Evolutionary conservation across 2,329 filamentous ascomycete species (phyloP).

Genomic region (Aotearoamyces nothofagi): DNA sequence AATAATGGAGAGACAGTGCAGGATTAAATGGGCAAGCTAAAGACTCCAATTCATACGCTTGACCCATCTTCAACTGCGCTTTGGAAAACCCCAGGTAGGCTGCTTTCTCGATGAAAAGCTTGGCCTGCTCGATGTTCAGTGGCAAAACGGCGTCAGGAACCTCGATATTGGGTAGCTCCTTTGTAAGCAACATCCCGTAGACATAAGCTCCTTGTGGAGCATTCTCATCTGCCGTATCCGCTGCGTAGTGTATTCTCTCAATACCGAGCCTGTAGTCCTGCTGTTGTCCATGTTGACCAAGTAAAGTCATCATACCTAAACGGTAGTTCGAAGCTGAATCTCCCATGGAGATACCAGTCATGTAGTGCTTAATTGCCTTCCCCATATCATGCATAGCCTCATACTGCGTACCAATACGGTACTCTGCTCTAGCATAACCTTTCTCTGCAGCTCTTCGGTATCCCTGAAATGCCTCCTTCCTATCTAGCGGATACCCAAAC

Average conservation of each 20-base stretch:
- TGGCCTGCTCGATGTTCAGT: constrained; percentile 56
- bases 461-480: constrained; percentile 81
- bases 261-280: constrained; percentile 69
- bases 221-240: constrained; percentile 84
- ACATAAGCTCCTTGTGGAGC: constrained; percentile 92
- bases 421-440: constrained; percentile 79
- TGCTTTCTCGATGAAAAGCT: constrained; percentile 88
- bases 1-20: constrained; percentile 86
- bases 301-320: constrained; percentile 91
- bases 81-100: constrained; percentile 93
- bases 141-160: constrained; percentile 60
- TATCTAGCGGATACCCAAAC: constrained; percentile 79
- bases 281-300: constrained; percentile 81
- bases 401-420: constrained; percentile 96
- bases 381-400: constrained; percentile 86
- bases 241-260: constrained; percentile 69
- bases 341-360: constrained; percentile 58
- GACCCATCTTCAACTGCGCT: constrained; percentile 93
- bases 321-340: constrained; percentile 82
- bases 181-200: constrained; percentile 83
- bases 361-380: constrained; percentile 86
- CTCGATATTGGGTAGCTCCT: constrained; percentile 80
- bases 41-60: constrained; percentile 87
- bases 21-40: constrained; percentile 92
- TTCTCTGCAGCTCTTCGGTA: constrained; percentile 78